Percentiles rank a stretch among this genome's conserved stretches.
Conservation (phyloP, 1,284 basidiomycete genomes). For the Leccinum holopus region DNA sequence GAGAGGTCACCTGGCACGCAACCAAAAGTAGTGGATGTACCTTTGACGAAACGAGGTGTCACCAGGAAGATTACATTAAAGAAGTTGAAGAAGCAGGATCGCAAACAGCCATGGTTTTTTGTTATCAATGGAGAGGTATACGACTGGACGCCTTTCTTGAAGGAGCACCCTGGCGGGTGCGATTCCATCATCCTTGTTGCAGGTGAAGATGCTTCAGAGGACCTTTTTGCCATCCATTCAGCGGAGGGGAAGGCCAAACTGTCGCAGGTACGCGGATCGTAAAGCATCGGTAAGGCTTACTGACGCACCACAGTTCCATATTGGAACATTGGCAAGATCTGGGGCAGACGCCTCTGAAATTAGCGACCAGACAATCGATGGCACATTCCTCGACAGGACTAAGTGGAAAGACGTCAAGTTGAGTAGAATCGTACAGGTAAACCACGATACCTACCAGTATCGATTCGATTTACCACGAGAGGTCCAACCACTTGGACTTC, state of each 20-base stretch:
- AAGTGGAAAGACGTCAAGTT: slow-evolving; percentile 55
- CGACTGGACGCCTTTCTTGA: slow-evolving; percentile 55
- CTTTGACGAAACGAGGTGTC: slow-evolving; percentile 43
- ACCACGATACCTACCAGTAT: slow-evolving; percentile 53
- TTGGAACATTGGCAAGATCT: slow-evolving; percentile 39
- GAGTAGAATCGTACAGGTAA: slow-evolving; percentile 40
- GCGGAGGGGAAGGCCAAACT: slow-evolving; percentile 49
- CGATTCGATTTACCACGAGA: slow-evolving; percentile 49
- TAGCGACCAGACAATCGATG: slow-evolving; percentile 13
- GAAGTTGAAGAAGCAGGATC: slow-evolving; percentile 47
- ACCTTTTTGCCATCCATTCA: slow-evolving; percentile 61
- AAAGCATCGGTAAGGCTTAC: slow-evolving; percentile 7
- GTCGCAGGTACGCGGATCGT: slow-evolving; percentile 36
- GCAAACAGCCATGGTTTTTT: slow-evolving; percentile 62
- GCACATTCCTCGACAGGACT: slow-evolving; percentile 48
- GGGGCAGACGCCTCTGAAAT: not conserved
- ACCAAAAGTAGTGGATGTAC: slow-evolving; percentile 21
- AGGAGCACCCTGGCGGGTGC: slow-evolving; percentile 63
- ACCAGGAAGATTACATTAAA: slow-evolving; percentile 45
- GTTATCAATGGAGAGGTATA: slow-evolving; percentile 58
- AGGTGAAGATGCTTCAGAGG: slow-evolving; percentile 64
- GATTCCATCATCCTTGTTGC: slow-evolving; percentile 60
- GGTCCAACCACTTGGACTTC: slow-evolving; percentile 55
- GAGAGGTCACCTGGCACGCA: slow-evolving; percentile 3
- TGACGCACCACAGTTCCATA: slow-evolving; percentile 38